These are phyloP conservation scores for Naumovozyma dairenensis DNA, from an alignment of 805 yeast genomes.

Conservation along the genomic window DNA sequence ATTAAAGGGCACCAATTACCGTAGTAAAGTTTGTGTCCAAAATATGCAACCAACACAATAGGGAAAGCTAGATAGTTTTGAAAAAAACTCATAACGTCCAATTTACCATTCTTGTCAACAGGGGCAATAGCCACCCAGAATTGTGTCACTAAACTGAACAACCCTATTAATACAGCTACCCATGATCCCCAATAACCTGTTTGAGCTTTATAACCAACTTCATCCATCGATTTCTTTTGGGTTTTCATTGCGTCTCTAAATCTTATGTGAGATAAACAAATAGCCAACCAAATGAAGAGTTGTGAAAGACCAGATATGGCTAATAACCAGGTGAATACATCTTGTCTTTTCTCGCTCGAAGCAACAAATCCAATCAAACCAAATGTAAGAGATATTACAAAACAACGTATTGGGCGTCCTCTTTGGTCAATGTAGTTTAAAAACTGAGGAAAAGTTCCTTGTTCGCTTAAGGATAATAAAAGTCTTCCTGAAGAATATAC, in stretches of 20 bases:
- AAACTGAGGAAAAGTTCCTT: slow-evolving; percentile 41
- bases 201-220: slow-evolving; percentile 48
- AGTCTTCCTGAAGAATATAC: slow-evolving; percentile 53
- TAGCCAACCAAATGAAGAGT: slow-evolving; percentile 72
- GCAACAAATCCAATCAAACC: slow-evolving; percentile 55
- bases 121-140: slow-evolving; percentile 71
- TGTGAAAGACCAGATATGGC: slow-evolving; percentile 72
- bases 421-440: slow-evolving; percentile 38
- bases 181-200: slow-evolving; percentile 50
- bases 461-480: slow-evolving; percentile 41
- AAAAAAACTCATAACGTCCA: slow-evolving; percentile 35
- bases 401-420: slow-evolving; percentile 49
- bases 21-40: slow-evolving; percentile 37
- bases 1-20: slow-evolving; percentile 27
- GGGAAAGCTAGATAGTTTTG: slow-evolving; percentile 42
- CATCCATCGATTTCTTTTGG: slow-evolving; percentile 47
- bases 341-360: slow-evolving; percentile 46
- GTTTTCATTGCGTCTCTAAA: slow-evolving; percentile 47
- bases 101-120: slow-evolving; percentile 21
- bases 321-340: slow-evolving; percentile 63
- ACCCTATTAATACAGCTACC: slow-evolving; percentile 42
- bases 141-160: slow-evolving; percentile 49
- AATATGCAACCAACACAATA: slow-evolving; percentile 35
- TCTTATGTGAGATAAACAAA: slow-evolving; percentile 57
- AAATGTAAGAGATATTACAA: slow-evolving; percentile 33